A percentile compares a stretch with the other conserved stretches of the same genome.
Conservation (phyloP, 768 basidiomycete species). For the Lactarius akahatsu region DNA sequence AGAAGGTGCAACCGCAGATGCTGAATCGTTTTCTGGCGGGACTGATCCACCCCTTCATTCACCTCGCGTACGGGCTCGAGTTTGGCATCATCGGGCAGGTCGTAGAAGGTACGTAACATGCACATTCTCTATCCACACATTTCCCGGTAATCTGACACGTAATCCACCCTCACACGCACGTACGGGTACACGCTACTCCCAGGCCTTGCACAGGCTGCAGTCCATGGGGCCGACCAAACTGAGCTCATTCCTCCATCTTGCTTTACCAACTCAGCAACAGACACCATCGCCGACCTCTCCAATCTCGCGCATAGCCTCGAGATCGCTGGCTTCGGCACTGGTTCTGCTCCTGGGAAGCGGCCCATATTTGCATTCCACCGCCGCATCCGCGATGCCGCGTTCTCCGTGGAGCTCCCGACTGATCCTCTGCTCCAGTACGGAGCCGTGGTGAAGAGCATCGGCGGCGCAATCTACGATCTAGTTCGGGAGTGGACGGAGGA, state of each 20-base stretch:
- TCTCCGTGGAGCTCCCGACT: slow-evolving; percentile 25
- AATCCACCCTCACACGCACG: background rate
- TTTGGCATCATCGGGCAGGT: slow-evolving; percentile 57
- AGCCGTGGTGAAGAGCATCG: slow-evolving; percentile 23
- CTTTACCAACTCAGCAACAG: slow-evolving; percentile 22
- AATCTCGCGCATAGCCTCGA: slow-evolving; percentile 33
- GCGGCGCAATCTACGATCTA: slow-evolving; percentile 27
- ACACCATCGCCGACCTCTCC: background rate
- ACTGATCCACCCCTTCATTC: slow-evolving; percentile 62
- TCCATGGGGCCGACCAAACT: slow-evolving; percentile 43
- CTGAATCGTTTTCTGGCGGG: slow-evolving; percentile 54
- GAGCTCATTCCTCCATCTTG: slow-evolving; percentile 37
- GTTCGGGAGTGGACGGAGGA: slow-evolving; percentile 29
- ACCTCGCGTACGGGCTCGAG: slow-evolving; percentile 60
- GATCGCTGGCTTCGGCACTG: background rate
- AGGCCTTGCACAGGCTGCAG: slow-evolving; percentile 59
- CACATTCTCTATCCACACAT: background rate
- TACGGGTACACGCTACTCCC: background rate
- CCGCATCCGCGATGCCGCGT: slow-evolving; percentile 48
- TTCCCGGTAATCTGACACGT: background rate
- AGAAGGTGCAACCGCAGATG: slow-evolving; percentile 48
- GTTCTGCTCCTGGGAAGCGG: slow-evolving; percentile 41
- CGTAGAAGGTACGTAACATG: slow-evolving; percentile 50
- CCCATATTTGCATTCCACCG: slow-evolving; percentile 48
- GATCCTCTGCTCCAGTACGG: slow-evolving; percentile 10